Evolutionary conservation across 345 rosid species (phyloP), one percentile per base, ranked within the genome.

Genomic region (Trapa bicornis): DNA sequence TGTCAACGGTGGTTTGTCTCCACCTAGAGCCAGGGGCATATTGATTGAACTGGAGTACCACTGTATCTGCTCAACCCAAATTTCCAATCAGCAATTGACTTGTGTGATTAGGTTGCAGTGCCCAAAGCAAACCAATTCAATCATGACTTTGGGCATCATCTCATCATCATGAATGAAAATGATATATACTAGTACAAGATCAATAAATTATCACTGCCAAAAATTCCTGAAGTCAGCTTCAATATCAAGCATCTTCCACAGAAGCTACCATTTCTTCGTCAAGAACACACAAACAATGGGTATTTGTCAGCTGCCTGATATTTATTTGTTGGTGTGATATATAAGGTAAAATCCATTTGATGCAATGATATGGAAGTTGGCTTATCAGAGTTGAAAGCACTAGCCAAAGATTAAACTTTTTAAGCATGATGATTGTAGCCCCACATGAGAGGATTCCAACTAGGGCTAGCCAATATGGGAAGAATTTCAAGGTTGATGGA

Each of bases 21-120:
- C 98, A 92, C 73, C 86, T 77, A 4, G 95, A 86, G 17, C 87
- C 88, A 0, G 73, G 80, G 6, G 85, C 70, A 71, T 92, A 89
- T 65, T 89, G 95, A n/a, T 85, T 86, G 82, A 87, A 87, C 73
- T 87, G 88, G 74, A 85, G 61, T 13, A 80, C 82, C 62, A 82
- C 69, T 6, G 61, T 76, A 47, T 87, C 98, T 92, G 85, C 76
- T 62, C 75, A 56, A 45, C 11, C 48, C 48, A 45, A 45, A 2
- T 45, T 4, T 11, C 13, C 48, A 11, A 2, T 45, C 48, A 45
- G 48, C 8, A 45, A 45, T 11, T 45, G 48, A 45, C 48, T 45
- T 45, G 8, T 4, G 48, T 11, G 13, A 7, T 7, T 13, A 45
- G 48, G 8, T 45, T 45, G 48, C 67, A 75, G 8, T 36, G 47